Evolutionary conservation across 495 filamentous ascomycete species (phyloP), one percentile per base, ranked within the genome.

Genomic region (Podospora comata): DNA sequence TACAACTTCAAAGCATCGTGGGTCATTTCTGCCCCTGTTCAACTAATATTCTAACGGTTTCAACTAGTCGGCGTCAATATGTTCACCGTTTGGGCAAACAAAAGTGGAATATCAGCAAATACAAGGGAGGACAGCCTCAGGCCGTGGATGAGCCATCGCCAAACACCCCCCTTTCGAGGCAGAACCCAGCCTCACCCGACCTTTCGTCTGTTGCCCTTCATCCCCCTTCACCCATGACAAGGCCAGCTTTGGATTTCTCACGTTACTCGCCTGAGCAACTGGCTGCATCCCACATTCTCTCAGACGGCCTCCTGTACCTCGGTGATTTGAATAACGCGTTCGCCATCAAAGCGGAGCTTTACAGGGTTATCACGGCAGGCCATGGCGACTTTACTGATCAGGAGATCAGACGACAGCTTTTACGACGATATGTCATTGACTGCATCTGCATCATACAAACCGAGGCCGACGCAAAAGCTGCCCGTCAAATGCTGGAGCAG

Each of bases 1-100:
- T 26, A 76, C 30, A 39, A 30, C 9, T 79, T 80, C 66, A 62
- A 32, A 15, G 70, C 77, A 34, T 74, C 72, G 78, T 79, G 39
- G 58, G 76, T 64, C 7, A 15, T 6, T 30, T 30, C 39, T 18
- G 11, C 1, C 32, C 44, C 18, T 13, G 23, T 60, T 11, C 27
- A 23, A 23, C 1, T 23, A 23, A n/a, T 5, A 18, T 1, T 4
- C 0, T 5, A 53, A 16, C 60, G 30, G 30, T 32, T 7, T 16
- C 15, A n/a, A 16, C 15, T 55, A 76, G 74, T 9, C 64, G 57
- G 13, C 67, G 74, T 5, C 74, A 76, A 57, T 71, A 70, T 19
- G 56, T 70, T 6, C 72, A 74, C n/a, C 65, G 65, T 26, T 18
- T 69, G 1, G 58, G 60, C 11, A 65, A 15, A n/a, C 60, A 9